phyloP scores from a whole-genome alignment of 2,329 filamentous ascomycete species.

The Fusarium pininemorale region DNA sequence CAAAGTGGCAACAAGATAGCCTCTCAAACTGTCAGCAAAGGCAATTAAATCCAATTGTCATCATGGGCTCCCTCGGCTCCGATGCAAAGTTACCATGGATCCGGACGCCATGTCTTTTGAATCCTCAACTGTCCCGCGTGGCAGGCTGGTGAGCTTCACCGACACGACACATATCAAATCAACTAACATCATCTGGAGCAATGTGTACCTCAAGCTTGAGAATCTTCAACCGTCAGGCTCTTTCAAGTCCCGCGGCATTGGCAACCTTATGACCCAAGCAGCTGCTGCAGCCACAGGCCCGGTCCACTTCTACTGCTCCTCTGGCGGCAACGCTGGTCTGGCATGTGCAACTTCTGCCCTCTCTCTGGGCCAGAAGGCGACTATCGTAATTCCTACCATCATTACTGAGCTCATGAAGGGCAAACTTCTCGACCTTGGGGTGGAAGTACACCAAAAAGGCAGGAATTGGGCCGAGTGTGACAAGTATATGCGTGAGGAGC shows the following conservation, averaged over 20 bases:
- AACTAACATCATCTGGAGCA: conserved; percentile 53
- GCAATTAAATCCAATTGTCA: background rate
- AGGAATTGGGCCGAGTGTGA: conserved; percentile 76
- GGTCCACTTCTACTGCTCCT: conserved; percentile 81
- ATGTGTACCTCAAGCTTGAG: conserved; percentile 86
- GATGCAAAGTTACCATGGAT: conserved; percentile 68
- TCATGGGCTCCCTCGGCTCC: conserved; percentile 53
- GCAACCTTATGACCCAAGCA: conserved; percentile 68
- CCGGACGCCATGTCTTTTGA: conserved; percentile 76
- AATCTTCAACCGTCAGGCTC: conserved; percentile 85
- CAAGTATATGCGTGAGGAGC: conserved; percentile 66
- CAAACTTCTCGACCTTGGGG: conserved; percentile 75
- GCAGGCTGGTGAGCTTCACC: conserved; percentile 72
- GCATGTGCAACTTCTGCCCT: conserved; percentile 79
- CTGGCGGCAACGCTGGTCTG: conserved; percentile 85
- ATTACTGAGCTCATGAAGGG: conserved; percentile 75
- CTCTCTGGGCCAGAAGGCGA: conserved; percentile 71
- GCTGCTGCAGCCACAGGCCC: conserved; percentile 45
- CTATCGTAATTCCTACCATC: conserved; percentile 75
- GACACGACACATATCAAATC: conserved; percentile 1
- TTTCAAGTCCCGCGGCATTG: conserved; percentile 85
- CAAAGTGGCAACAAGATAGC: background rate
- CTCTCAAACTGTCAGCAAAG: background rate
- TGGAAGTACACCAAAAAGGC: conserved; percentile 74
- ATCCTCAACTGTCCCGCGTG: conserved; percentile 70